phyloP scores from a whole-genome alignment of 2,329 filamentous ascomycete genomes.

The Neonectria neomacrospora region DNA sequence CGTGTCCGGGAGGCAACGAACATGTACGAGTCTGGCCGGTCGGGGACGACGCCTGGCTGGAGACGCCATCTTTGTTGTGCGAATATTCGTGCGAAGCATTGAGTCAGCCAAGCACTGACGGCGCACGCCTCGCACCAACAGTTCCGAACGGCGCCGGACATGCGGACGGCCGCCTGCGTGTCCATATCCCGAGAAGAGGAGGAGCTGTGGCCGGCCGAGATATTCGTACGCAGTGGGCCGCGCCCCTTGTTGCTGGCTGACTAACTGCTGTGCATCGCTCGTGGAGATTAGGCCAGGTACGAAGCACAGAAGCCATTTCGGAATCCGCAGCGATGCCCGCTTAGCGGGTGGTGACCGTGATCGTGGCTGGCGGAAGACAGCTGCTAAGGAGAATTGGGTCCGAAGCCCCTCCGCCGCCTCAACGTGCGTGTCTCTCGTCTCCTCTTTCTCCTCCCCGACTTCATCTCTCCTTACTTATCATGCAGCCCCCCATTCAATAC shows the following conservation, averaged over 20 bases:
- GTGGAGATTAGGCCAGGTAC: constrained; percentile 31
- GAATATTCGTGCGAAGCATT: not conserved
- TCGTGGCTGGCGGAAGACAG: constrained; percentile 40
- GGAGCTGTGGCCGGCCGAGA: constrained; percentile 3
- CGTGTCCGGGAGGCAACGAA: not conserved
- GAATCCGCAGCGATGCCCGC: constrained; percentile 31
- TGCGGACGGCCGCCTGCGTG: not conserved
- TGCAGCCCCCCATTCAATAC: constrained; percentile 16
- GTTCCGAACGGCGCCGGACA: not conserved
- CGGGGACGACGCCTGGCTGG: not conserved
- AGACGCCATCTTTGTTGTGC: constrained; percentile 9
- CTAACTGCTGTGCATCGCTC: not conserved
- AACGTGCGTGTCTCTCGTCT: constrained; percentile 14
- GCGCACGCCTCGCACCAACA: not conserved
- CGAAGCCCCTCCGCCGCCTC: constrained; percentile 26
- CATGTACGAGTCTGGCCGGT: not conserved
- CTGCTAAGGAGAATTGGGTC: constrained; percentile 37
- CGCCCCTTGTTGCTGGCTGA: not conserved
- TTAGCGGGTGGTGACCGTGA: constrained; percentile 38
- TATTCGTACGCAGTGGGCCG: not conserved
- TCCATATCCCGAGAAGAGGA: not conserved
- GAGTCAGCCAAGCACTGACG: not conserved
- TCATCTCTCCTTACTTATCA: constrained; percentile 16
- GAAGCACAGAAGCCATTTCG: constrained; percentile 25
- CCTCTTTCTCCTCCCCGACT: too few species aligned